Base-by-base conservation (phyloP, 257 asterid genomes). In the Haberlea rhodopensis region DNA sequence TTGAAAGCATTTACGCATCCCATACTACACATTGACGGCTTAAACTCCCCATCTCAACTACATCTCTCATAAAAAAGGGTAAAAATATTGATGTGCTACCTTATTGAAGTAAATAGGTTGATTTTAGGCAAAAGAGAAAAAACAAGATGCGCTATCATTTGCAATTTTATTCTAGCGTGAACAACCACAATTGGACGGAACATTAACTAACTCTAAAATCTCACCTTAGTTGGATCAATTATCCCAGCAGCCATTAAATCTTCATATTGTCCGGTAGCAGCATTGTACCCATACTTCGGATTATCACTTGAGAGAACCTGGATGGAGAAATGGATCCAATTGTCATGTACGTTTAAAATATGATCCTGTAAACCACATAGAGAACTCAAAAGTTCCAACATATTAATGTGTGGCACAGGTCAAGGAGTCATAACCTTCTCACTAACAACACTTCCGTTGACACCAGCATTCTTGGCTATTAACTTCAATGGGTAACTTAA, bases 401-500 rank as follows among this genome's bases (percentile, higher is more conserved):
- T 11, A 18, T 18, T 6, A 26, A 65, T 29, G 9, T 32, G 25
- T 18, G 26, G 22, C 22, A 27, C 22, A 20, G 54, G 22, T 45
- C 18, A 25, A 21, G 32, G 8, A 23, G 53, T 22, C 15, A 22
- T 29, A 57, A 83, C 89, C 82, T 84, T 84, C 71, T 81, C 87
- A 53, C 76, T 76, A 19, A 84, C 90, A 40, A 84, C 82, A 64
- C 82, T 77, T 53, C 85, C 87, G 16, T 76, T 84, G 3, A 77
- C 83, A 32, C 87, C 87, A 3, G 87, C 85, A 45, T 81, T 84
- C 79, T 81, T 84, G 49, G 90, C 87, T 62, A 84, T 81, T 59
- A 84, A 64, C 78, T 74, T 81, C 79, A 84, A 69, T 7, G 90
- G 90, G 53, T 84, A 84, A 67, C 83, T 67, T 78, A 84, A 68